phyloP scores from a whole-genome alignment of 2,329 filamentous ascomycete genomes.

The Alternaria sp. region DNA sequence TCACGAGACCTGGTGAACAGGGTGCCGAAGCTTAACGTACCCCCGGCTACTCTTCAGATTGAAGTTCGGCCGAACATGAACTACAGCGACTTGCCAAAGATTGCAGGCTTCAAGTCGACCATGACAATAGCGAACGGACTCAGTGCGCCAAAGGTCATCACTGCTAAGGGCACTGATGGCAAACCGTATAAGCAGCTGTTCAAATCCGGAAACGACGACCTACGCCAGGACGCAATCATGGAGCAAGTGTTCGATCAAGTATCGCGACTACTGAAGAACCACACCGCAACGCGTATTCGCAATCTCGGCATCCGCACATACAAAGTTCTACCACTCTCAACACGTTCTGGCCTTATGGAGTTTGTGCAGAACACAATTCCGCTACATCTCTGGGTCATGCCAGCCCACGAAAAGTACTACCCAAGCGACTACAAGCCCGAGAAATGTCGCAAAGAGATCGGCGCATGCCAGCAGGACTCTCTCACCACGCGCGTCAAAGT shows the following conservation, averaged over 20 bases:
- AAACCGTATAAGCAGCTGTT: slow-evolving; percentile 85
- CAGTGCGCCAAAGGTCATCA: slow-evolving; percentile 92
- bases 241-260: slow-evolving; percentile 98
- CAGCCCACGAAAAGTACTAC: slow-evolving; percentile 85
- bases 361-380: slow-evolving; percentile 95
- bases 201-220: slow-evolving; percentile 94
- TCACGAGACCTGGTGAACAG: slow-evolving; percentile 68
- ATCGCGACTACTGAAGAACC: slow-evolving; percentile 83
- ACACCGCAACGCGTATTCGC: slow-evolving; percentile 85
- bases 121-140: slow-evolving; percentile 90
- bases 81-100: slow-evolving; percentile 78
- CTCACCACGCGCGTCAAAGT: slow-evolving; percentile 73
- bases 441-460: slow-evolving; percentile 80
- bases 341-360: slow-evolving; percentile 89
- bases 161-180: slow-evolving; percentile 79
- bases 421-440: slow-evolving; percentile 80
- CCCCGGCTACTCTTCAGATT: slow-evolving; percentile 88
- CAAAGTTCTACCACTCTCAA: slow-evolving; percentile 89
- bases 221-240: slow-evolving; percentile 98
- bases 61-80: slow-evolving; percentile 73
- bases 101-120: slow-evolving; percentile 72
- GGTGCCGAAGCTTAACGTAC: slow-evolving; percentile 71
- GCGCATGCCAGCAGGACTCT: slow-evolving; percentile 71
- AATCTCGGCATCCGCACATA: slow-evolving; percentile 93
- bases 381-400: slow-evolving; percentile 88